Base-by-base conservation (phyloP, 2,329 filamentous ascomycete species). In the Aspergillus clavatus region DNA sequence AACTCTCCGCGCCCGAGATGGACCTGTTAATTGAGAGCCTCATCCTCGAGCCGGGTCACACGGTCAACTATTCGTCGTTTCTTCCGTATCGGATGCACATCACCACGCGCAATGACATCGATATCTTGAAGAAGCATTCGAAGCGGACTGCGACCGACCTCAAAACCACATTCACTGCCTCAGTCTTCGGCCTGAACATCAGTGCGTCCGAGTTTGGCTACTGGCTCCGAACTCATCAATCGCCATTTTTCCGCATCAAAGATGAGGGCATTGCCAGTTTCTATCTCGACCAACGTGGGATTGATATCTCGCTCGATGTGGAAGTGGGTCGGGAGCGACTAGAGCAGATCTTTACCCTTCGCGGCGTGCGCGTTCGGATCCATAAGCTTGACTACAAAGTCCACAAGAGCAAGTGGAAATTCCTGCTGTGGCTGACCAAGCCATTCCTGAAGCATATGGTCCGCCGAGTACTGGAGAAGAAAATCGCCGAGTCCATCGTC, bases 1-100 rank as follows among this genome's bases (percentile, higher is more conserved):
- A 96, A 65, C 75, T 96, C 4, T 86, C 87, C 0, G 86, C 84
- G 3, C 90, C 89, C 0, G 82, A 87, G 26, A 76, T 95, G 43
- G 90, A 96, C 57, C 78, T 97, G 4, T 72, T 97, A 1, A 72
- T 97, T 2, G 91, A 97, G 62, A 96, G 95, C 53, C 74, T 97
- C 24, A 86, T 97, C 48, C 76, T 97, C 24, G 88, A 96, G 61
- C 91, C 91, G 0, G 91, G 91, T 5, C 77, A 77, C 46, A 94
- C 89, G 0, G 77, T 95, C 57, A 91, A 95, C 63, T 74, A 84
- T 50, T 88, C 86, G 3, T 95, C 90, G 0, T 97, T 97, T 73
- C 75, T 97, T 1, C 91, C 91, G 0, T 91, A 89, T 70, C 82
- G 83, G 44, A 74, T 96, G 42, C 84, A 86, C 36, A 72, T 96